These are phyloP conservation scores for Malus hybrid DNA, from an alignment of 331 rosid genomes.

Conservation along the genomic window DNA sequence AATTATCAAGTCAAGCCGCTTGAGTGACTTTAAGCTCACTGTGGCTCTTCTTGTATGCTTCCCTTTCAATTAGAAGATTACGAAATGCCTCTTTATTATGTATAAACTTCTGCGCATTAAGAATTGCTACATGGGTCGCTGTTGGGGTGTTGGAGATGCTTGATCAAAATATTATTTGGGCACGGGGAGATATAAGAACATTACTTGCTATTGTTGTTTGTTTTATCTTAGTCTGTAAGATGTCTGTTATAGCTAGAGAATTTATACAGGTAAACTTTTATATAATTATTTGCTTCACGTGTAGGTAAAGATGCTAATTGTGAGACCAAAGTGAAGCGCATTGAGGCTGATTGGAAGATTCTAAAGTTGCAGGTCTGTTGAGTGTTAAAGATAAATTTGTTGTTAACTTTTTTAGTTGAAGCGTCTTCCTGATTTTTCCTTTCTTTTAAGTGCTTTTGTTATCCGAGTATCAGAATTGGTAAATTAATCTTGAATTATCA, in stretches of 20 bases:
- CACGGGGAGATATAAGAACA: not conserved
- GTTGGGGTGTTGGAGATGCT: not conserved
- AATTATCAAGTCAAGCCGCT: not conserved
- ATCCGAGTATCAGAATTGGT: not conserved
- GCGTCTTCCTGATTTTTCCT: not conserved
- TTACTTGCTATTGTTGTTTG: not conserved
- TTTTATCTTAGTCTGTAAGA: not conserved
- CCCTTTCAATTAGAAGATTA: not conserved
- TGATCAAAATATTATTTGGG: not conserved
- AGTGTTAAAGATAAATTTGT: not conserved
- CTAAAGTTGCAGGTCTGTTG: conserved; percentile 68
- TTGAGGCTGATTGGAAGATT: conserved; percentile 90
- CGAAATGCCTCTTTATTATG: not conserved
- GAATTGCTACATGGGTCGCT: not conserved
- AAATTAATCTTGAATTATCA: not conserved
- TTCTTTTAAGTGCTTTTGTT: not conserved
- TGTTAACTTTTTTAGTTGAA: not conserved
- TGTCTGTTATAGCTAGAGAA: not conserved
- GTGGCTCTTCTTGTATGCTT: not conserved
- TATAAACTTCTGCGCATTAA: not conserved
- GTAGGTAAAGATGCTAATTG: conserved; percentile 51
- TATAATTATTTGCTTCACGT: conserved; percentile 14
- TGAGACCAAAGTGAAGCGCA: conserved; percentile 63
- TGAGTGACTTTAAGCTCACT: not conserved
- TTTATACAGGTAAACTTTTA: not conserved